Evolutionary conservation across 192 early-diverging fungal species (phyloP).

Genomic region (Gonapodya sp.): DNA sequence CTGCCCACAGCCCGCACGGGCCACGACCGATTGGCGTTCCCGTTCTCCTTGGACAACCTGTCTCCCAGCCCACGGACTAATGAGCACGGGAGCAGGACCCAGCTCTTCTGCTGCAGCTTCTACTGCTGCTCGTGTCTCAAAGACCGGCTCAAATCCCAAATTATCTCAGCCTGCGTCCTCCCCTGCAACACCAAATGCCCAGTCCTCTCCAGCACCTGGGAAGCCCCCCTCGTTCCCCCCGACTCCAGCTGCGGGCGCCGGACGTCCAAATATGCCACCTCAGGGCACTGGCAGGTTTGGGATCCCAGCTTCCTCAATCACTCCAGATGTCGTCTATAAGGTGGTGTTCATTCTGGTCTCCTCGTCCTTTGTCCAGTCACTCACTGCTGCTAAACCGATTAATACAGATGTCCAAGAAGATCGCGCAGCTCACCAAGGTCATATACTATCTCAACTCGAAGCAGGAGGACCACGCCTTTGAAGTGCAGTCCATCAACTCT

Average conservation of each 20-base stretch:
- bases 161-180: neutral
- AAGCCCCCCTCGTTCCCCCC: neutral
- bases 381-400: neutral
- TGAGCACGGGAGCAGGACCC: neutral
- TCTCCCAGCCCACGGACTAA: no score
- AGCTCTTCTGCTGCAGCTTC: no score
- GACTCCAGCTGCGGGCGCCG: neutral
- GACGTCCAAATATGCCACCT: neutral
- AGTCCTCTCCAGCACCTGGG: neutral
- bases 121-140: neutral
- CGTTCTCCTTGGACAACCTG: no score
- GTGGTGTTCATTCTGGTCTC: neutral
- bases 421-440: constrained; percentile 50
- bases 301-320: neutral
- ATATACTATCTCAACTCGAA: constrained; percentile 54
- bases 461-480: constrained; percentile 40
- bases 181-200: neutral
- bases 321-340: neutral
- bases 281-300: neutral
- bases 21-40: neutral
- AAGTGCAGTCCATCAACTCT: constrained; percentile 22
- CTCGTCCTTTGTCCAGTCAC: no score
- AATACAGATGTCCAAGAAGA: constrained; percentile 41
- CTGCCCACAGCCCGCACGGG: no score
- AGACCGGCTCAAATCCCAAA: neutral